Evolutionary conservation across 768 basidiomycete species (phyloP), one percentile per base, ranked within the genome.

Genomic region (Russula emetica): DNA sequence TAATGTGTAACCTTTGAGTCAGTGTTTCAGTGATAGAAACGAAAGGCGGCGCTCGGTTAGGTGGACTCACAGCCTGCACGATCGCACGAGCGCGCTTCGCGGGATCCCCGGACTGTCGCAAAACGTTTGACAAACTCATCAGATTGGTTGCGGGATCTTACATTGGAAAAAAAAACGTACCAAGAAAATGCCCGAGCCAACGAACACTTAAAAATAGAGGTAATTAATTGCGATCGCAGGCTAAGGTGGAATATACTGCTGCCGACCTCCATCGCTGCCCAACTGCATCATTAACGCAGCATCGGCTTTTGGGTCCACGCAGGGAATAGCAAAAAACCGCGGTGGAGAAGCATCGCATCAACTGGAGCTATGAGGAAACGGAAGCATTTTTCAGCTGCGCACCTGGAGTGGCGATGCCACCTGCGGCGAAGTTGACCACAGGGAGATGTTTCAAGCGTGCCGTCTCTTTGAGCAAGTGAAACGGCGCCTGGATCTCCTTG

Each of bases 231-330:
- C 18, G 53, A 60, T 42, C 52, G 36, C 30, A 60, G 34, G 28
- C n/a, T 14, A n/a, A 8, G 60, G 18, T 26, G 47, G 58, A 58
- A 63, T 10, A 38, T 11, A 44, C 49, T 54, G 18, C 49, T 54
- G 18, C 74, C 86, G 66, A 94, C 94, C 90, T 79, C 95, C 94
- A 72, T 96, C 96, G 74, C 93, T 94, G 40, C 96, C 94, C 40
- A 98, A 83, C 72, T 96, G 94, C 95, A 98, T 98, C 96, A 98
- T 97, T 67, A 98, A 76, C 4, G 97, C 97, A 18, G 96, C 96
- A 75, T 99, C 96, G 69, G 92, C 94, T 85, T 44, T 50, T 40
- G 7, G 49, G n/a, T 9, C 13, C 36, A 75, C 61, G 58, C n/a
- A 68, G 16, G 64, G n/a, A n/a, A 67, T 20, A 63, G 60, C 36